Conservation (phyloP, 352 stramenopile species). For the Peronosclerospora sorghi region DNA sequence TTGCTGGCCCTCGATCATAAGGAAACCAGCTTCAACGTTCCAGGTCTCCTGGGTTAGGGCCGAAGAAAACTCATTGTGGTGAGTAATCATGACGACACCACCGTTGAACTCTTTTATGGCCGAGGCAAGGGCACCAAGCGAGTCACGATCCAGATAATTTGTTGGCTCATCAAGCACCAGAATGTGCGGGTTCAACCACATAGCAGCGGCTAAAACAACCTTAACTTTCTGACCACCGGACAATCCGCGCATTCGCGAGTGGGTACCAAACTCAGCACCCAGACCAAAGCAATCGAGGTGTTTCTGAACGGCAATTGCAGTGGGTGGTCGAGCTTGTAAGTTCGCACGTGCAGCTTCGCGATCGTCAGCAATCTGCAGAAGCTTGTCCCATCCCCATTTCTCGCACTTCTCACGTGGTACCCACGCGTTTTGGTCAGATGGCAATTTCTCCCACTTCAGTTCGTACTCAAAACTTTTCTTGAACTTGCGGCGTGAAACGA, state of each 20-base stretch:
- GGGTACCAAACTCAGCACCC: slow-evolving; percentile 93
- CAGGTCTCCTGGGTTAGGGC: slow-evolving; percentile 91
- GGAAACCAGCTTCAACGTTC: slow-evolving; percentile 84
- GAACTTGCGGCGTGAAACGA: slow-evolving; percentile 88
- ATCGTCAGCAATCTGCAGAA: slow-evolving; percentile 94
- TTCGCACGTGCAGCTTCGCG: slow-evolving; percentile 89
- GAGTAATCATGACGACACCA: slow-evolving; percentile 96
- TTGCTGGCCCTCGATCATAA: slow-evolving; percentile 80
- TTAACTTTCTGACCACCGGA: slow-evolving; percentile 98
- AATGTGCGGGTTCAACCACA: slow-evolving; percentile 95
- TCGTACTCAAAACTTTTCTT: slow-evolving; percentile 95
- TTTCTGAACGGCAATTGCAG: slow-evolving; percentile 92
- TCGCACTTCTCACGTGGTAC: slow-evolving; percentile 89
- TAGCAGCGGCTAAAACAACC: slow-evolving; percentile 93
- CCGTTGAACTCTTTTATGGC: slow-evolving; percentile 96
- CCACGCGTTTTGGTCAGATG: slow-evolving; percentile 93
- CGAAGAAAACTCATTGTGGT: slow-evolving; percentile 95
- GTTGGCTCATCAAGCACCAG: slow-evolving; percentile 93
- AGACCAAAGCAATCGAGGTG: slow-evolving; percentile 96
- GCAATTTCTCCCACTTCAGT: slow-evolving; percentile 92
- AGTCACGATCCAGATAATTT: slow-evolving; percentile 95
- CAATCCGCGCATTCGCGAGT: slow-evolving; percentile 96
- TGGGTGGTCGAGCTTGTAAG: slow-evolving; percentile 89
- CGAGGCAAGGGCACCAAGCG: slow-evolving; percentile 90
- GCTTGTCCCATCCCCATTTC: slow-evolving; percentile 95